Base-by-base conservation (phyloP, 192 early-diverging fungal genomes). In the Umbelopsis vinacea region DNA sequence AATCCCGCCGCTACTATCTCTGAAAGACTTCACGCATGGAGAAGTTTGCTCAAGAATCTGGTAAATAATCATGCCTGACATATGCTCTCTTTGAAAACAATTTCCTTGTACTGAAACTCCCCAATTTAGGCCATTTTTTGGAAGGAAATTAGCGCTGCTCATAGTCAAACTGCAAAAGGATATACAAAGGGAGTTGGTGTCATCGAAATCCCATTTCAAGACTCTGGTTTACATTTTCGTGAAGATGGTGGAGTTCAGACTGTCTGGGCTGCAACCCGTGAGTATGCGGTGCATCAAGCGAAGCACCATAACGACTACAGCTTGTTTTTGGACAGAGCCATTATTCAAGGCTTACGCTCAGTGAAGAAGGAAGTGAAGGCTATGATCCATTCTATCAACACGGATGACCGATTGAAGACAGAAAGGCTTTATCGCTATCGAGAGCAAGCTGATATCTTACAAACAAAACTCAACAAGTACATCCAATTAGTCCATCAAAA, bases 171-270 rank as follows among this genome's bases (percentile, higher is more conserved):
- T 3, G 46, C 72, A n/a, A 68, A 71, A 26, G 70, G 68, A 5
- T 74, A 71, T 66, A 46, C 69, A 2, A 52, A 52, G 22, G 60
- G 73, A 38, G 43, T 47, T 37, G 71, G 33, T 7, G 7, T 47
- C 3, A 43, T 79, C 14, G 23, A n/a, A 14, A 21, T 74, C 7
- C 77, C 77, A 23, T 74, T 74, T 24, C 50, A 53, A 19, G 33
- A 67, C 7, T 21, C 45, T 4, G 21, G 66, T 40, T 40, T 52
- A 26, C 72, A 79, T 22, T 79, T 79, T 33, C 48, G 74, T 23
- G 46, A 69, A 35, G n/a, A 33, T 43, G 77, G 77, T 33, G 77
- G 77, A 11, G 67, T 79, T 29, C 77, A 79, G 33, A 70, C 74
- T 23, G 70, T 79, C 10, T 79, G 77, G 77, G 26, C 60, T 9